Evolutionary conservation across 176 grass and related monocot species (phyloP).

Genomic region (Cenchrus americanus): DNA sequence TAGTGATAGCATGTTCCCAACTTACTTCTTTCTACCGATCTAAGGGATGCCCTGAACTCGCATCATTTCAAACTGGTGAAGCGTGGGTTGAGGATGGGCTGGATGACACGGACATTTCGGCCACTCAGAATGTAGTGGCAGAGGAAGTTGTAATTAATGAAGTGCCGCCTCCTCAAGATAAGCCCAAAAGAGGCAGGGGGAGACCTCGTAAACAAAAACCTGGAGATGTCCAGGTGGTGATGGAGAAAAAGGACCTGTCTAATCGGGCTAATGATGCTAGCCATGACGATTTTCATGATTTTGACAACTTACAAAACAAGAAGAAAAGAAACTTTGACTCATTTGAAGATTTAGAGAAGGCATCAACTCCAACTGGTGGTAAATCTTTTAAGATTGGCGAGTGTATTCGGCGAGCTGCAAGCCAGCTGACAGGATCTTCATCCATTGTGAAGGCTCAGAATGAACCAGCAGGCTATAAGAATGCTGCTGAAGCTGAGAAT

Average conservation of each 20-base stretch:
- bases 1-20: conserved; percentile 74
- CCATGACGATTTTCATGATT: conserved; percentile 53
- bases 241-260: conserved; percentile 46
- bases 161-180: conserved; percentile 42
- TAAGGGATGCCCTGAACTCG: conserved; percentile 79
- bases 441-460: conserved; percentile 55
- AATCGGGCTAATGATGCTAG: conserved; percentile 50
- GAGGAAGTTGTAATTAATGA: conserved; percentile 52
- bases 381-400: conserved; percentile 95
- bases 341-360: conserved; percentile 59
- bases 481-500: conserved; percentile 64
- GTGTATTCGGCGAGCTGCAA: conserved; percentile 92
- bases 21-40: conserved; percentile 78
- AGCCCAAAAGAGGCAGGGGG: conserved; percentile 76
- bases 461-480: conserved; percentile 57
- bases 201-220: conserved; percentile 74
- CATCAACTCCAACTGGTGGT: conserved; percentile 54
- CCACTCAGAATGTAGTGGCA: conserved; percentile 27
- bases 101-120: conserved; percentile 39
- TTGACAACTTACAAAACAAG: conserved; percentile 56
- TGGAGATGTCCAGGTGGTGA: conserved; percentile 46
- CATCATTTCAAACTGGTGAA: conserved; percentile 66
- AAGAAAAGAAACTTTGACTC: conserved; percentile 59
- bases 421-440: conserved; percentile 78
- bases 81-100: conserved; percentile 58